Evolutionary conservation across 352 stramenopile species (phyloP), one percentile per base, ranked within the genome.

Genomic region (Globisporangium nodosum): DNA sequence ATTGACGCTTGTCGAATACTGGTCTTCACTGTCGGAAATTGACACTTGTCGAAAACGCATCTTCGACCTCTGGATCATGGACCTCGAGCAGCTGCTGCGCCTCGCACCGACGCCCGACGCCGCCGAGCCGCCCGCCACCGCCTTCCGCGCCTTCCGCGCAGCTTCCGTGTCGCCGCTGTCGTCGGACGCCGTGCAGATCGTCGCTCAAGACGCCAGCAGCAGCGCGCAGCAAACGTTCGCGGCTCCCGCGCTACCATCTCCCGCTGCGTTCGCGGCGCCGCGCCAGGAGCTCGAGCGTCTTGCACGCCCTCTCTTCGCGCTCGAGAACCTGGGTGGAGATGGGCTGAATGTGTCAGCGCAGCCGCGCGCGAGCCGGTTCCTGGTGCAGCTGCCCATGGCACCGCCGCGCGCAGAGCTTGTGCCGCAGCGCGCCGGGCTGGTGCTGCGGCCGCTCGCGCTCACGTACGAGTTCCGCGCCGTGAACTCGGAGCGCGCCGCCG

Each of bases 361-460:
- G 24, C 56, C 56, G 21, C 58, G 62, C 53, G 70, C 59, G 11
- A 93, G 80, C 52, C 81, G 84, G 13, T 56, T 90, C 9, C 60
- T 92, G 56, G 69, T 81, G n/a, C 81, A 94, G 54, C 65, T 92
- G 62, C 78, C 82, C 45, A 81, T 92, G 69, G 83, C 79, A 55
- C 60, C 70, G 18, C 60, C 72, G 7, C 74, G 68, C 37, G 63
- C 70, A 18, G 68, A 86, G 64, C 78, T 92, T 52, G 75, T 85
- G 16, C 78, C 85, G 0, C 64, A 59, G 63, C 66, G 69, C 24
- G 50, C 58, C 13, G 58, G 55, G 6, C 72, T 94, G 58, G 82
- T 92, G 35, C 63, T 73, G 16, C 37, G 79, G 5, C 77, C 82
- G 21, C 58, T 87, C 35, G 65, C 68, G 12, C 61, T 92, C 1